Percentiles rank a stretch among this genome's conserved stretches.
These are phyloP conservation scores for Neonectria neomacrospora DNA, from an alignment of 2,329 filamentous ascomycete genomes.

Conservation along the genomic window DNA sequence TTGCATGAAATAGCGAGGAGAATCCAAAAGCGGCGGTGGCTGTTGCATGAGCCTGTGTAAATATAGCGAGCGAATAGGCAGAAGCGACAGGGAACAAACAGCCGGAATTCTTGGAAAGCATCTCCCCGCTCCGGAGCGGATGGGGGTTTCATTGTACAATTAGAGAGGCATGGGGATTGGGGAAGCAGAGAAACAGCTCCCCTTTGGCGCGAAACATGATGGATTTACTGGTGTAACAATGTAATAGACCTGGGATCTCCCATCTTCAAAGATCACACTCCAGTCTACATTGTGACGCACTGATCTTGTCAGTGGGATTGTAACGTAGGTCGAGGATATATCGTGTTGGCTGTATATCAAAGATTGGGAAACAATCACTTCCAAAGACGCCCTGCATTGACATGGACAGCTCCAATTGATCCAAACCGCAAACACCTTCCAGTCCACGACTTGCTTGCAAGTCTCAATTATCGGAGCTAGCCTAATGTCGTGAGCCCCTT, in stretches of 20 bases:
- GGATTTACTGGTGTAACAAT: slow-evolving; percentile 21
- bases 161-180: slow-evolving; percentile 18
- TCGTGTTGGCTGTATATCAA: background rate
- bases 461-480: slow-evolving; percentile 26
- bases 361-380: slow-evolving; percentile 8
- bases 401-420: slow-evolving; percentile 8
- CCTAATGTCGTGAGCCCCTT: slow-evolving; percentile 18
- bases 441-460: slow-evolving; percentile 18
- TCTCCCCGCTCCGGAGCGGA: background rate
- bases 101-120: slow-evolving; percentile 1
- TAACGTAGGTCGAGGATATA: background rate
- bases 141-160: slow-evolving; percentile 33
- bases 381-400: background rate
- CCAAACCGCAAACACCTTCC: slow-evolving; percentile 16
- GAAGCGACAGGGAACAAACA: background rate
- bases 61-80: slow-evolving; percentile 20
- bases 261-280: slow-evolving; percentile 3
- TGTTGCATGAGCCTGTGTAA: slow-evolving; percentile 27
- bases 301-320: background rate
- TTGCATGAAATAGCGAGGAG: slow-evolving; percentile 7
- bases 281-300: background rate
- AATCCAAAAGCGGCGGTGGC: slow-evolving; percentile 5
- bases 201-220: slow-evolving; percentile 20
- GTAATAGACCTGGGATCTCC: slow-evolving; percentile 35
- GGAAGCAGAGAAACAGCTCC: slow-evolving; percentile 11